Conservation (phyloP, 116 monocot genomes). For the Iris pallida region DNA sequence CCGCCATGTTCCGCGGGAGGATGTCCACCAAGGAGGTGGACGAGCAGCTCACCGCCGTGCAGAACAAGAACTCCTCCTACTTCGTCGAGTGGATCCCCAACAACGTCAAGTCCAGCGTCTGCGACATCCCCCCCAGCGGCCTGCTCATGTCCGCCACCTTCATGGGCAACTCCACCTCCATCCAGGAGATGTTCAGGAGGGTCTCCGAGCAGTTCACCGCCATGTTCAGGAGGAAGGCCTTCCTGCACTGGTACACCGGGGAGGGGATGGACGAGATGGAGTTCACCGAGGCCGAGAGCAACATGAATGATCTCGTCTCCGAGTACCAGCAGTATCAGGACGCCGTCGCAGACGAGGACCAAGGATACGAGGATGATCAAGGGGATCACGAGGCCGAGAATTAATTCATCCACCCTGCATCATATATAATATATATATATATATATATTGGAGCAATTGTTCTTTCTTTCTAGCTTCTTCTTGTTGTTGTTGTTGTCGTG, state of each 20-base stretch:
- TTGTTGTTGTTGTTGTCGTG: too few species aligned
- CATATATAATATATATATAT: too few species aligned
- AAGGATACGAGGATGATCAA: neutral
- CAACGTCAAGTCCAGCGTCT: slow-evolving; percentile 33
- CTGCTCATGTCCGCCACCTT: slow-evolving; percentile 7
- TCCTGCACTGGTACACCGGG: slow-evolving; percentile 6
- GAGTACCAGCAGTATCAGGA: slow-evolving; percentile 20
- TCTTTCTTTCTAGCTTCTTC: too few species aligned
- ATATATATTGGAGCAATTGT: too few species aligned
- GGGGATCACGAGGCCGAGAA: neutral
- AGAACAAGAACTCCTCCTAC: slow-evolving; percentile 37
- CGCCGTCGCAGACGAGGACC: neutral
- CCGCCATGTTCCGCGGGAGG: slow-evolving; percentile 25
- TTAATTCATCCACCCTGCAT: too few species aligned
- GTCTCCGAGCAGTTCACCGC: slow-evolving; percentile 21
- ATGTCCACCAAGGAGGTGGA: slow-evolving; percentile 21
- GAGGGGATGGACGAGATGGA: slow-evolving; percentile 13
- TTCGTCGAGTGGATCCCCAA: slow-evolving; percentile 37
- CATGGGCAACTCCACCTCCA: slow-evolving; percentile 29
- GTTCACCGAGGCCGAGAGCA: slow-evolving; percentile 14
- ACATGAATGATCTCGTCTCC: slow-evolving; percentile 14
- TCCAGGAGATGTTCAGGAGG: slow-evolving; percentile 31
- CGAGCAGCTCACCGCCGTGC: slow-evolving; percentile 36
- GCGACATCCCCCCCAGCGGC: slow-evolving; percentile 23
- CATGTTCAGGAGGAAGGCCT: slow-evolving; percentile 18